Percentiles rank a stretch among this genome's conserved stretches.
These are phyloP conservation scores for Nitzschia sp. DNA, from an alignment of 108 stramenopile species.

Conservation along the genomic window DNA sequence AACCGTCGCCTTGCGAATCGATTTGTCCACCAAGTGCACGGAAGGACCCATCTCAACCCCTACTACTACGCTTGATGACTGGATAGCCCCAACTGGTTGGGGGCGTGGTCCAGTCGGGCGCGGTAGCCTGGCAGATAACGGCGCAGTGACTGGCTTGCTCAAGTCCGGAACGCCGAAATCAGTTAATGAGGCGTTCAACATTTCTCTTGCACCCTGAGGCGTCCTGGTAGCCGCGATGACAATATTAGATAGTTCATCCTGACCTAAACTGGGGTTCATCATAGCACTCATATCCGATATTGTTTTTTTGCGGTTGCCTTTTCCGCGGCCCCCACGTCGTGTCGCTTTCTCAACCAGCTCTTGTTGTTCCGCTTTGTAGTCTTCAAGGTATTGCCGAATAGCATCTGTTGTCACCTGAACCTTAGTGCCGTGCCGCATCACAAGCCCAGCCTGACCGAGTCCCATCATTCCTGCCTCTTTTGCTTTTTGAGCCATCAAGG, in stretches of 20 bases:
- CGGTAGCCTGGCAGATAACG: too few relatives aligned
- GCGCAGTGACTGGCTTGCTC: neutral
- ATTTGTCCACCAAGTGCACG: slow-evolving; percentile 1
- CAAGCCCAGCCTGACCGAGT: slow-evolving; percentile 55
- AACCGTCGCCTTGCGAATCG: slow-evolving; percentile 64
- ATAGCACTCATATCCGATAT: slow-evolving; percentile 83
- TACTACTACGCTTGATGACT: neutral
- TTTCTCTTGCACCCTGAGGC: neutral
- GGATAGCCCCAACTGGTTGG: neutral
- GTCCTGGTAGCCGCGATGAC: slow-evolving; percentile 15
- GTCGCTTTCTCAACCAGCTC: slow-evolving; percentile 67
- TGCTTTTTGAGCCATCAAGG: slow-evolving; percentile 53
- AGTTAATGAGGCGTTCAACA: slow-evolving; percentile 14
- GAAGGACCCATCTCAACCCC: neutral
- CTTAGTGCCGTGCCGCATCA: slow-evolving; percentile 76
- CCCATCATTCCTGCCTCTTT: slow-evolving; percentile 20
- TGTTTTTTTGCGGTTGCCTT: slow-evolving; percentile 69
- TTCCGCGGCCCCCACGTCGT: slow-evolving; percentile 74
- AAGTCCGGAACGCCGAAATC: slow-evolving; percentile 17
- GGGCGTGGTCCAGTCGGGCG: neutral
- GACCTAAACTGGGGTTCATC: slow-evolving; percentile 39
- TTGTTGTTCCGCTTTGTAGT: slow-evolving; percentile 60
- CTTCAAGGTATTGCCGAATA: slow-evolving; percentile 55
- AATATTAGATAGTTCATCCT: slow-evolving; percentile 25
- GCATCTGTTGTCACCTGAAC: slow-evolving; percentile 68